Conservation (phyloP, 208 protist genomes). For the Phytomonas francai region DNA sequence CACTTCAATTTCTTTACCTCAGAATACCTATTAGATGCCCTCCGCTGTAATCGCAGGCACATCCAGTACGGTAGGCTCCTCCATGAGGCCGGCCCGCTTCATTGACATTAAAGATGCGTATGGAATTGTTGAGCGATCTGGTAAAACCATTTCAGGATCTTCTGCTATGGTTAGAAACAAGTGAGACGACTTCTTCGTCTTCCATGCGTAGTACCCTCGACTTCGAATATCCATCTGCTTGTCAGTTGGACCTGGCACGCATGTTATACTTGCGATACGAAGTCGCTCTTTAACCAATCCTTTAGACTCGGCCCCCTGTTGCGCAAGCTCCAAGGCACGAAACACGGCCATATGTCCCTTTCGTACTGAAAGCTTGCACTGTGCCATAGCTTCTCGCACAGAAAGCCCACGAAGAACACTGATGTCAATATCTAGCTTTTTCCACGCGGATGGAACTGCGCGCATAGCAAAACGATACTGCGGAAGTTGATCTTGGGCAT, state of each 20-base stretch:
- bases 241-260: conserved; percentile 77
- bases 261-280: conserved; percentile 79
- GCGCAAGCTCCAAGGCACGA: conserved; percentile 72
- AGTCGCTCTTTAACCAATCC: conserved; percentile 85
- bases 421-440: conserved; percentile 87
- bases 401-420: conserved; percentile 81
- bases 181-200: conserved; percentile 86
- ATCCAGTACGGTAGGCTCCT: conserved; percentile 63
- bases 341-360: conserved; percentile 86
- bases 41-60: conserved; percentile 86
- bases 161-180: conserved; percentile 77
- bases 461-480: conserved; percentile 81
- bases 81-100: conserved; percentile 63
- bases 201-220: conserved; percentile 84
- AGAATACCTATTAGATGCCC: conserved; percentile 44
- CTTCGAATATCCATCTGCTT: conserved; percentile 88
- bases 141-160: conserved; percentile 85
- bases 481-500: conserved; percentile 71
- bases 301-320: conserved; percentile 82
- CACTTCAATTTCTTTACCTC: neutral
- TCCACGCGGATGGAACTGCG: conserved; percentile 82
- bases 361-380: conserved; percentile 83
- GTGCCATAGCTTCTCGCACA: conserved; percentile 81
- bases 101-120: conserved; percentile 82
- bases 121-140: conserved; percentile 81